phyloP scores from a whole-genome alignment of 768 basidiomycete genomes.

The Leccinum boreale region DNA sequence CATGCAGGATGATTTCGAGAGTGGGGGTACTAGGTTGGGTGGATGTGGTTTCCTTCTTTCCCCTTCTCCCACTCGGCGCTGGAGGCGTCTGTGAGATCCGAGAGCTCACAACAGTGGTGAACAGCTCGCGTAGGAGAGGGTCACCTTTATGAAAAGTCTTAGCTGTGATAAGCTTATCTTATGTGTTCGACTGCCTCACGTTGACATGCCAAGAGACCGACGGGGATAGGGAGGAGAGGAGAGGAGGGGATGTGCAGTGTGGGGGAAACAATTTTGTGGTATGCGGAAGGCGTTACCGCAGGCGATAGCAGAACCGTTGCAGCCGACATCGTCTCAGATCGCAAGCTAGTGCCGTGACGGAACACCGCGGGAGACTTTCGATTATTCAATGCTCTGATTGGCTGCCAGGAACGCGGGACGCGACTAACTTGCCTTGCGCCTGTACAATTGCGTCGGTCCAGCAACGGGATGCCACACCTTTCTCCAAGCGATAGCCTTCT shows the following conservation, averaged over 20 bases:
- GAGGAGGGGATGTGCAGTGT: conserved; percentile 54
- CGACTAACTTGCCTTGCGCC: too few relatives aligned
- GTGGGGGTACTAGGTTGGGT: conserved; percentile 43
- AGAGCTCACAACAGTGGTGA: conserved; percentile 54
- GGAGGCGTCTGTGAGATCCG: conserved; percentile 44
- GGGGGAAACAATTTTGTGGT: conserved; percentile 63
- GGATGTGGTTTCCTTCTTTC: conserved; percentile 51
- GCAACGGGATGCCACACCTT: background rate
- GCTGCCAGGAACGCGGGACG: too few relatives aligned
- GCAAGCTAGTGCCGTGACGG: background rate
- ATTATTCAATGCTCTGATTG: too few relatives aligned
- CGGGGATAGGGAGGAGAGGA: conserved; percentile 52
- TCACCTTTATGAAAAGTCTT: conserved; percentile 47
- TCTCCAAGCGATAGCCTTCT: background rate
- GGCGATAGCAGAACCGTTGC: conserved; percentile 44
- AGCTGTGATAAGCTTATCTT: conserved; percentile 3
- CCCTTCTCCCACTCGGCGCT: conserved; percentile 43
- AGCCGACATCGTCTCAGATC: conserved; percentile 21
- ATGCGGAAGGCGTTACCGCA: conserved; percentile 48
- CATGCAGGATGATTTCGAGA: conserved; percentile 67
- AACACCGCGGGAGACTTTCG: too few relatives aligned
- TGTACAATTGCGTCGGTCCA: background rate
- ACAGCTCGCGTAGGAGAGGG: conserved; percentile 58
- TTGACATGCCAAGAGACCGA: conserved; percentile 79
- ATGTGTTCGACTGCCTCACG: conserved; percentile 39